A percentile compares a stretch with the other conserved stretches of the same genome.
phyloP scores from a whole-genome alignment of 2,329 filamentous ascomycete genomes.

The Didymella lethalis region DNA sequence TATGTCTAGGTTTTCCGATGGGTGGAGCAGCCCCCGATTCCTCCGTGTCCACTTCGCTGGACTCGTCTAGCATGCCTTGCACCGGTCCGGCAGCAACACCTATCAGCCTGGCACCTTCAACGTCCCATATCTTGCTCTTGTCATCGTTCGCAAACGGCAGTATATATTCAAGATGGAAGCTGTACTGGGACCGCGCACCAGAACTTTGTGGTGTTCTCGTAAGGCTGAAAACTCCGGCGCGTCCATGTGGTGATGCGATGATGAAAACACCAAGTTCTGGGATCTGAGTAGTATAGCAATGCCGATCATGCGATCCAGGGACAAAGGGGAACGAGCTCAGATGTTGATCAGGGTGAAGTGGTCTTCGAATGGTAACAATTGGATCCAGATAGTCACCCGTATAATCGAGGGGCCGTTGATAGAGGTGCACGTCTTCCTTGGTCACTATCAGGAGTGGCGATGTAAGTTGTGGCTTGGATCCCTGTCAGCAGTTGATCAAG shows the following conservation, averaged over 20 bases:
- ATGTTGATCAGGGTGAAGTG: conserved; percentile 29
- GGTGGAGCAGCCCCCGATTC: not conserved
- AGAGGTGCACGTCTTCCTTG: conserved; percentile 54
- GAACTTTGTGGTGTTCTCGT: conserved; percentile 56
- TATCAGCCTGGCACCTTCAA: conserved; percentile 58
- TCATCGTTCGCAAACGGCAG: conserved; percentile 55
- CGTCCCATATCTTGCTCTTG: conserved; percentile 17
- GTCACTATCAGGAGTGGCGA: conserved; percentile 54
- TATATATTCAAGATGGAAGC: conserved; percentile 65
- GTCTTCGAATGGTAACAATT: conserved; percentile 50
- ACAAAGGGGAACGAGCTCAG: conserved; percentile 1
- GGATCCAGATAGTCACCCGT: conserved; percentile 9
- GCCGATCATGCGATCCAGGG: conserved; percentile 52
- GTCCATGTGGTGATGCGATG: conserved; percentile 71
- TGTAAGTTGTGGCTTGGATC: not conserved
- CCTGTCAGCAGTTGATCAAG: not conserved
- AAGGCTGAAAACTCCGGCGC: conserved; percentile 68
- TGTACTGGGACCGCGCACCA: conserved; percentile 47
- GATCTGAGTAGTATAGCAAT: conserved; percentile 70
- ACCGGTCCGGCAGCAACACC: conserved; percentile 74
- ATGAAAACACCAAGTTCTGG: conserved; percentile 75
- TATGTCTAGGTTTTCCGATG: too few relatives aligned
- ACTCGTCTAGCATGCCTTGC: conserved; percentile 54
- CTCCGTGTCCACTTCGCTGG: conserved; percentile 45
- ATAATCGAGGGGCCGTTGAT: conserved; percentile 45